Conservation (phyloP, 371 early-diverging fungal species). For the Nematocida sp. region DNA sequence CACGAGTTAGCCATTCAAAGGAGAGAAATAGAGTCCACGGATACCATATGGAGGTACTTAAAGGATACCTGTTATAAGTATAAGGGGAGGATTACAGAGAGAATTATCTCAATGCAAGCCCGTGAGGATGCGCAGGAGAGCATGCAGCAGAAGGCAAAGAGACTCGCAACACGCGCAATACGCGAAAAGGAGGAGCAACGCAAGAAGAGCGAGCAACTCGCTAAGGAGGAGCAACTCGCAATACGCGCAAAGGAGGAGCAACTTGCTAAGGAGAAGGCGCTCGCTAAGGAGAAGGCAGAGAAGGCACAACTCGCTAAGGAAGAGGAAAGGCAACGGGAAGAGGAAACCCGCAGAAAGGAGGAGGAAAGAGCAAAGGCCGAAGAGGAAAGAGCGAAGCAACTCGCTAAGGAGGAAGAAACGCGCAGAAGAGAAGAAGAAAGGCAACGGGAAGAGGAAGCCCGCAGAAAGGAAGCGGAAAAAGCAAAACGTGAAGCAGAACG, state of each 20-base stretch:
- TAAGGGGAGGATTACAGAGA: too few species aligned
- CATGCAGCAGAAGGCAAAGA: neutral
- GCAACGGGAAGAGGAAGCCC: neutral
- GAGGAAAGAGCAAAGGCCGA: constrained; percentile 9
- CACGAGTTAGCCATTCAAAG: too few species aligned
- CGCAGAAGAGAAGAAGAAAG: neutral
- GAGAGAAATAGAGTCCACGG: too few species aligned
- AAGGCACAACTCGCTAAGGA: constrained; percentile 11
- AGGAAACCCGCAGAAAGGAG: neutral
- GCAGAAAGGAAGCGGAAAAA: neutral
- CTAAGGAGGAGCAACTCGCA: neutral
- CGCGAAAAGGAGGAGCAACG: constrained; percentile 1
- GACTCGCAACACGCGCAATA: neutral
- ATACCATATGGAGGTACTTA: too few species aligned
- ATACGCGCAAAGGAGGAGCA: neutral
- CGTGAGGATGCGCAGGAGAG: too few species aligned
- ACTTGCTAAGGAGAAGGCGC: neutral
- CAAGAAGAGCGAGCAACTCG: neutral
- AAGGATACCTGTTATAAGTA: too few species aligned
- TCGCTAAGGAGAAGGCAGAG: constrained; percentile 9
- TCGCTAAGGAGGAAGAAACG: neutral
- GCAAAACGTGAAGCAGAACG: neutral
- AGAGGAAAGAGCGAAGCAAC: constrained; percentile 21
- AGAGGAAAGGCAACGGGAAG: neutral
- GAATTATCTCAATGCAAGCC: too few species aligned